These are phyloP conservation scores for Xylariaceae sp. DNA, from an alignment of 2,329 filamentous ascomycete genomes.

Conservation along the genomic window DNA sequence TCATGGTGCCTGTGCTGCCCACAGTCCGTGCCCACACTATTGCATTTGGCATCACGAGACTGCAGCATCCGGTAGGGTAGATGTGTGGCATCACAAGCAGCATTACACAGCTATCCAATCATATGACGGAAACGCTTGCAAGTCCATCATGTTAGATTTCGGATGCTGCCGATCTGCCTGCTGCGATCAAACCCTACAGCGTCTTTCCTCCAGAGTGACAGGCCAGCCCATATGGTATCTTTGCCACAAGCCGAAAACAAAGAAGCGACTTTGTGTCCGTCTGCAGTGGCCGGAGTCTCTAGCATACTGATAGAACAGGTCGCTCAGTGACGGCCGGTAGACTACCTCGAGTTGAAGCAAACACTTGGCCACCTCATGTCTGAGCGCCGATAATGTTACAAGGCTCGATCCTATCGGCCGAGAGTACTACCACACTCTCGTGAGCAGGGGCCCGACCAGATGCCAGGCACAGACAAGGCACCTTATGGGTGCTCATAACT, in stretches of 20 bases:
- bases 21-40: no score
- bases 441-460: not conserved
- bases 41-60: not conserved
- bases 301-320: no score
- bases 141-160: conserved; percentile 2
- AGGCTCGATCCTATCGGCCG: not conserved
- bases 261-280: no score
- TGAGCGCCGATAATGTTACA: not conserved
- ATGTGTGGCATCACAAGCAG: not conserved
- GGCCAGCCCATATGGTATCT: not conserved
- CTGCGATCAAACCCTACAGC: not conserved
- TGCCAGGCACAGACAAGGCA: not conserved
- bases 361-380: no score
- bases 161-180: conserved; percentile 8
- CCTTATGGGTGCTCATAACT: conserved; percentile 2
- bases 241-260: not conserved
- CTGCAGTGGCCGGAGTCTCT: no score
- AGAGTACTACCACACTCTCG: not conserved
- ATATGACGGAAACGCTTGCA: not conserved
- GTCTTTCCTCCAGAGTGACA: not conserved
- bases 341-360: no score
- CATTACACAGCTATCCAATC: not conserved
- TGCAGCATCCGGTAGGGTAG: conserved; percentile 2
- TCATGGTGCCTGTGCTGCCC: conserved; percentile 3
- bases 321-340: no score